Conservation (phyloP, 495 filamentous ascomycete genomes). For the Gamarada debralockiae region DNA sequence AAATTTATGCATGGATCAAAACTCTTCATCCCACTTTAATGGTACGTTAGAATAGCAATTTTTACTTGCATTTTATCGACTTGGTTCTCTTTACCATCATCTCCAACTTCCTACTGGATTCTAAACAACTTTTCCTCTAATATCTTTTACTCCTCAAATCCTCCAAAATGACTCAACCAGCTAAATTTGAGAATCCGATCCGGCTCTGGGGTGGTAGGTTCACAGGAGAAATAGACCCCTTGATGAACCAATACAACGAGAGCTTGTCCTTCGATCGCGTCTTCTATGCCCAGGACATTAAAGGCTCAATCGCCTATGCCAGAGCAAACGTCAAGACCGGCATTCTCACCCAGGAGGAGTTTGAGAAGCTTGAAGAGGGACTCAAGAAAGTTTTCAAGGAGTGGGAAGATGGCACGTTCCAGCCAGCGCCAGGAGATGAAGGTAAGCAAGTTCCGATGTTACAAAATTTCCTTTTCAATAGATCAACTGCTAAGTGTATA, state of each 20-base stretch:
- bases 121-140: too few species aligned
- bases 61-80: too few species aligned
- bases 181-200: not conserved
- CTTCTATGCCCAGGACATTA: constrained; percentile 82
- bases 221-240: constrained; percentile 77
- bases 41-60: too few species aligned
- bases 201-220: constrained; percentile 80
- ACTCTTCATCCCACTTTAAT: too few species aligned
- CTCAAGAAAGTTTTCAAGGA: constrained; percentile 69
- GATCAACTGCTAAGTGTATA: constrained; percentile 30
- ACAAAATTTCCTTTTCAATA: constrained; percentile 13
- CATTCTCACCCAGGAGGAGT: constrained; percentile 74
- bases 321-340: constrained; percentile 73
- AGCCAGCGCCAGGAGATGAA: constrained; percentile 57
- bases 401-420: constrained; percentile 62
- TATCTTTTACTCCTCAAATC: not conserved
- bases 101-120: too few species aligned
- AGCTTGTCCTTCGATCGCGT: constrained; percentile 84
- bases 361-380: constrained; percentile 70
- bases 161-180: not conserved
- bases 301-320: constrained; percentile 83
- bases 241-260: constrained; percentile 88
- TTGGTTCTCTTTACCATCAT: too few species aligned
- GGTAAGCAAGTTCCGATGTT: constrained; percentile 27
- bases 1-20: too few species aligned